A percentile compares a stretch with the other conserved stretches of the same genome.
phyloP scores from a whole-genome alignment of 1,284 basidiomycete genomes.

The Melampsora larici-populina region DNA sequence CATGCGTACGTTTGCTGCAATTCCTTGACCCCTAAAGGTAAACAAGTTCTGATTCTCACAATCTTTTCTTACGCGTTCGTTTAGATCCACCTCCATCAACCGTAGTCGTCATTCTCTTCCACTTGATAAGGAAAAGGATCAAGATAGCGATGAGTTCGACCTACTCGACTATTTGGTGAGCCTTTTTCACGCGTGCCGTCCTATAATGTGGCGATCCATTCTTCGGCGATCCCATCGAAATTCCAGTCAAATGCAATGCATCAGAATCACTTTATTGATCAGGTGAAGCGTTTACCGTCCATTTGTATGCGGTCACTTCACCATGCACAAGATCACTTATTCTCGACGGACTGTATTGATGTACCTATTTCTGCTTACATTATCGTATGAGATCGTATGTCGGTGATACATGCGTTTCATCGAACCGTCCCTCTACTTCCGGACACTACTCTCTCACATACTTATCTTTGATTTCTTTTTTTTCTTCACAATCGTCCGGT shows the following conservation, averaged over 20 bases:
- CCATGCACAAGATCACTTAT: background rate
- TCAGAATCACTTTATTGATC: too few relatives aligned
- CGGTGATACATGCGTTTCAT: too few relatives aligned
- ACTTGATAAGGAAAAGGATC: slow-evolving; percentile 24
- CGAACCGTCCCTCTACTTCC: background rate
- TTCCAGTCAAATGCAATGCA: too few relatives aligned
- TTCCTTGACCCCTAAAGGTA: too few relatives aligned
- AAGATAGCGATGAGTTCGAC: slow-evolving; percentile 33
- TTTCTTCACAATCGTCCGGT: background rate
- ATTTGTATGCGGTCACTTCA: background rate
- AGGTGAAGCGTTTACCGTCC: background rate
- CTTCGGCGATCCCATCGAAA: too few relatives aligned
- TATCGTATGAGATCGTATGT: too few relatives aligned
- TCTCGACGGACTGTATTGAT: too few relatives aligned
- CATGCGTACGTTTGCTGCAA: slow-evolving; percentile 14
- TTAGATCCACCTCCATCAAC: background rate
- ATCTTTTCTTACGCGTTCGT: background rate
- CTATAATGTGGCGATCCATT: too few relatives aligned
- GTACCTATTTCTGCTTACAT: too few relatives aligned
- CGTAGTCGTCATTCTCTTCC: background rate
- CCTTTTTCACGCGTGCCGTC: background rate
- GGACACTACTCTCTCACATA: background rate
- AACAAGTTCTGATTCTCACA: too few relatives aligned
- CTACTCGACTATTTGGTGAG: slow-evolving; percentile 31
- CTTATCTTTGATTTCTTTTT: background rate